Base-by-base conservation (phyloP, 495 filamentous ascomycete genomes). In the Choiromyces venosus region DNA sequence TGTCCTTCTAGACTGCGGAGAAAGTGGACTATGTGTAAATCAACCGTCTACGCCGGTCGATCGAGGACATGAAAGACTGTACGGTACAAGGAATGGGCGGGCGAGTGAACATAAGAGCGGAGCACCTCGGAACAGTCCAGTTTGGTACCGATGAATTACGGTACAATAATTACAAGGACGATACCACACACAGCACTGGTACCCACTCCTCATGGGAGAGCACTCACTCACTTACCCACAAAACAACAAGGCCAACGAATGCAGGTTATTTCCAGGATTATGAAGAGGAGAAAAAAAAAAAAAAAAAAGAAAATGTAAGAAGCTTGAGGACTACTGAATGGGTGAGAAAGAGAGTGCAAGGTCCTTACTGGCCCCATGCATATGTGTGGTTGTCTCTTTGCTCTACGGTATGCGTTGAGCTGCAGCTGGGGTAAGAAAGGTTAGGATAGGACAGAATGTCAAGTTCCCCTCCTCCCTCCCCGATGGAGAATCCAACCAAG, bases 351-450 rank as follows among this genome's bases (percentile, higher is more conserved):
- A 44, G 1, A 61, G 52, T 14, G 25, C 52, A 61, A 61, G 52
- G 52, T 61, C 52, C n/a, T 61, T 29, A 61, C 52, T 61, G 52
- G 52, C 52, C n/a, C 52, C 52, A 61, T 61, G 52, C 52, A 61
- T 61, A 61, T 61, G 52, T 61, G 52, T 61, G 52, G 52, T 29
- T 61, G 52, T 61, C 52, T 61, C 52, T 14, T 16, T 61, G 9
- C 52, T 61, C 52, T 5, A n/a, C n/a, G n/a, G n/a, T n/a, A 61
- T 61, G 52, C 52, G 52, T 61, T 61, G 52, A 61, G 52, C 52
- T 61, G 52, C 52, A 61, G 52, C 52, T 29, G 25, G 44, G 52
- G 52, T 25, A 61, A n/a, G 44, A 52, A 52, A 52, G n/a, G 52
- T 61, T 56, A 56, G 46, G 46, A 29, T 61, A 29, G n/a, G 52